Conservation (phyloP, 345 rosid genomes). For the Citrus hindsii region DNA sequence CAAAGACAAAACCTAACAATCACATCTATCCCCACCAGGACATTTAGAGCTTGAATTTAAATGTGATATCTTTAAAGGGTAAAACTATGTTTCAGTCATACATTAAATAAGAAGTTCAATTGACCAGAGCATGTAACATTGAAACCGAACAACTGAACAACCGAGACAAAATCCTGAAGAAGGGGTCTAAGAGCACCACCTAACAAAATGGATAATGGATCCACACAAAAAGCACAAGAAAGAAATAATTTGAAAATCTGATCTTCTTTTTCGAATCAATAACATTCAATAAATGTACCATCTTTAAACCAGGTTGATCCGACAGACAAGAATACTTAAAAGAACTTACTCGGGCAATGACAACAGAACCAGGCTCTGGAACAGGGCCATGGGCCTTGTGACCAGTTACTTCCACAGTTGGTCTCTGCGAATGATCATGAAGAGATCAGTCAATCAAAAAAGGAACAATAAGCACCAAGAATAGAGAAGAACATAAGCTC, state of each 20-base stretch:
- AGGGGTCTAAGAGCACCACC: background rate
- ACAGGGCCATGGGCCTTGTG: slow-evolving; percentile 82
- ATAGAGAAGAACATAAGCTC: background rate
- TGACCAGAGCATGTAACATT: background rate
- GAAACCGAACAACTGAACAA: background rate
- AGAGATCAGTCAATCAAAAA: background rate
- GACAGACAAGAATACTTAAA: background rate
- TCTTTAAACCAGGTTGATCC: background rate
- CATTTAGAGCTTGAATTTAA: background rate
- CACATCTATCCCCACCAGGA: background rate
- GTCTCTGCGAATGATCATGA: slow-evolving; percentile 43
- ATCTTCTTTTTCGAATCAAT: background rate
- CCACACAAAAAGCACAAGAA: background rate
- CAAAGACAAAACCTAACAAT: background rate
- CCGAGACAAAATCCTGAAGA: background rate
- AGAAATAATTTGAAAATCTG: background rate
- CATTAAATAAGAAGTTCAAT: background rate
- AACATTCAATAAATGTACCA: background rate
- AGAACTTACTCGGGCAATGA: slow-evolving; percentile 66
- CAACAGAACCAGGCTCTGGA: slow-evolving; percentile 82
- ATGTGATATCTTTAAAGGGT: background rate
- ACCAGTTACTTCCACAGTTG: slow-evolving; percentile 73
- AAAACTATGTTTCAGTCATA: background rate
- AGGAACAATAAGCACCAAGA: background rate
- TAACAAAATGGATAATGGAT: background rate